A percentile compares a stretch with the other conserved stretches of the same genome.
Conservation (phyloP, 1,139 yeast genomes). For the Trichomonascaceae sp. region DNA sequence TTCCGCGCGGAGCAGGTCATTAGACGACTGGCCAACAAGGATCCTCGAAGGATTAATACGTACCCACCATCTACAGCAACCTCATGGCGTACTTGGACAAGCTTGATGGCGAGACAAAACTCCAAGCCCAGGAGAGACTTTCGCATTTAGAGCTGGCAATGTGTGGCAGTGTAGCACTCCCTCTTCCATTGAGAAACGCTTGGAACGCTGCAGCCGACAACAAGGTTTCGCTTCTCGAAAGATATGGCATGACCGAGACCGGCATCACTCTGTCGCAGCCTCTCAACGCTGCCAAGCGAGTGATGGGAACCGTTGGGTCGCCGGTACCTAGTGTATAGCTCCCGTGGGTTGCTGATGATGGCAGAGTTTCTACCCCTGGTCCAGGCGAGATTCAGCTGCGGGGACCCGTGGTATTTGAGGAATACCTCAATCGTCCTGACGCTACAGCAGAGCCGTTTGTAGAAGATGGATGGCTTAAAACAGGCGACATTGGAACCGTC, state of each 20-base stretch:
- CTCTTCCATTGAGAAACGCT: slow-evolving; percentile 22
- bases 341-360: slow-evolving; percentile 20
- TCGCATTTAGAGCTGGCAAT: slow-evolving; percentile 19
- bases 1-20: slow-evolving; percentile 20
- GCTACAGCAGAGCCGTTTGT: slow-evolving; percentile 23
- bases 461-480: slow-evolving; percentile 23
- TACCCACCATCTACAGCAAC: slow-evolving; percentile 27
- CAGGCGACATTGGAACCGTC: slow-evolving; percentile 27
- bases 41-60: slow-evolving; percentile 21
- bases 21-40: slow-evolving; percentile 13
- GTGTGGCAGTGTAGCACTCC: slow-evolving; percentile 29
- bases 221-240: slow-evolving; percentile 22
- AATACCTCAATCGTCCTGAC: slow-evolving; percentile 24
- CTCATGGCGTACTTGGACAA: slow-evolving; percentile 16
- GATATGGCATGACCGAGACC: slow-evolving; percentile 29
- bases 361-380: too few species aligned
- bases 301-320: slow-evolving; percentile 24
- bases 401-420: slow-evolving; percentile 24
- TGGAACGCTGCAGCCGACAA: slow-evolving; percentile 24
- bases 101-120: slow-evolving; percentile 3
- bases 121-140: slow-evolving; percentile 9
- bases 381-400: slow-evolving; percentile 23
- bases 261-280: slow-evolving; percentile 28
- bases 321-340: slow-evolving; percentile 25
- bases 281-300: slow-evolving; percentile 14